Percentiles rank a stretch among this genome's conserved stretches.
Conservation (phyloP, 2,329 filamentous ascomycete genomes). For the Monilinia vaccinii-corymbosi region DNA sequence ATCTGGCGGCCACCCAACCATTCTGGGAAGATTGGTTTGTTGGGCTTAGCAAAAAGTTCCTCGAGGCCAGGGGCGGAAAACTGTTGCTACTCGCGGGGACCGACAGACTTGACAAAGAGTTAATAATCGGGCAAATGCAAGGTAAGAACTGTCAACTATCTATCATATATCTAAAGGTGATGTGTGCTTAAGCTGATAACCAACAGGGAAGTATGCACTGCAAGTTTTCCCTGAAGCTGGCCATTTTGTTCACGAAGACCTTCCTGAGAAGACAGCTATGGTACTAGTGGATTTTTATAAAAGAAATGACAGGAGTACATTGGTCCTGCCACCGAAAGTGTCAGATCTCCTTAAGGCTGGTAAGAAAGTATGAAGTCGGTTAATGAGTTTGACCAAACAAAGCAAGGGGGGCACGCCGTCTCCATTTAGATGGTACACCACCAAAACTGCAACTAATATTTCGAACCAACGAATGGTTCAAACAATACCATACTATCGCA, state of each 20-base stretch:
- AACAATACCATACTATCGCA: too few relatives aligned
- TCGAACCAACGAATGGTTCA: too few relatives aligned
- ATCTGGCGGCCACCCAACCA: conserved; percentile 71
- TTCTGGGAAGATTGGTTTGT: conserved; percentile 95
- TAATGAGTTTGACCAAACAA: neutral
- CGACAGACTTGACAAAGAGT: conserved; percentile 79
- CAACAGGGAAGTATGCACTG: conserved; percentile 78
- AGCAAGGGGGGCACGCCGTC: neutral
- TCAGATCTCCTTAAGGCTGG: conserved; percentile 59
- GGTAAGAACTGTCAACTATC: conserved; percentile 40
- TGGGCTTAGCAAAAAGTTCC: conserved; percentile 80
- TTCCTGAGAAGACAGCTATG: conserved; percentile 80
- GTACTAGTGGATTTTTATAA: conserved; percentile 85
- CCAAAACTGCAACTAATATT: too few relatives aligned
- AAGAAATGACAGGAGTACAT: conserved; percentile 73
- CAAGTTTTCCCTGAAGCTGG: conserved; percentile 92
- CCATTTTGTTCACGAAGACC: conserved; percentile 94
- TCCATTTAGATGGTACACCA: too few relatives aligned
- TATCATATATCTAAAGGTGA: neutral
- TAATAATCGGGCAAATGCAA: conserved; percentile 97
- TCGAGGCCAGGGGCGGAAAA: conserved; percentile 74
- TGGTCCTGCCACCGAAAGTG: conserved; percentile 90
- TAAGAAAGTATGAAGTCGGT: conserved; percentile 39
- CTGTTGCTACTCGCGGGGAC: conserved; percentile 79
- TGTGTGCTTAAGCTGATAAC: conserved; percentile 9